Base-by-base conservation (phyloP, 352 stramenopile species). In the Phytopythium ostracodes region DNA sequence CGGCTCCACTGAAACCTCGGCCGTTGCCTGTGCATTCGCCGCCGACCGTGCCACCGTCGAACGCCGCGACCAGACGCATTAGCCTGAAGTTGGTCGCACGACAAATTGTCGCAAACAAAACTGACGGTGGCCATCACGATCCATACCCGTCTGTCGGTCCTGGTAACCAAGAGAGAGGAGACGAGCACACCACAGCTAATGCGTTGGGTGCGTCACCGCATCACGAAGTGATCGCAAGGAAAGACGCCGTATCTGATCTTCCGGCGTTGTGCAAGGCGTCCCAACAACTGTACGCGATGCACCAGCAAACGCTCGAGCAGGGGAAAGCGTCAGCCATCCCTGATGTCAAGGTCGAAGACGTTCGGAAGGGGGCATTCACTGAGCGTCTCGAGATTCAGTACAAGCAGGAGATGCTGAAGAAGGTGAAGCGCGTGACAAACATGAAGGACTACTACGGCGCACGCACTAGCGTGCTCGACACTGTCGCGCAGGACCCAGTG, bases 381-480 rank as follows among this genome's bases (percentile, higher is more conserved):
- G 79, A 87, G n/a, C 70, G 63, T 0, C 35, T 91, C 4, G 75
- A 71, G 31, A 59, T 60, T 20, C 59, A 81, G 54, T 93, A 90
- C 67, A 78, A 74, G 20, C 70, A 83, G 42, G 70, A 79, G 40
- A 76, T 93, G 56, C 62, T 91, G n/a, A 64, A 71, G 20, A 84
- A 82, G 33, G 65, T 75, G 5, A 88, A 89, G 52, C 67, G 71
- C 0, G 36, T 88, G 11, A 56, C 70, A 1, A 80, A 59, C 0
- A 71, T 85, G 38, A 64, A 87, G 46, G 73, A 88, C 35, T 93
- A 89, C 52, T 81, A 85, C 49, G 73, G 73, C 11, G 62, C 72
- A 10, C 79, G 84, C 4, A 62, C 43, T 14, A 64, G 79, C 56
- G 73, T 92, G 56, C 71, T 94, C 15, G 70, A 69, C 49, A 54